Base-by-base conservation (phyloP, 768 basidiomycete species). In the Naganishia onofrii region DNA sequence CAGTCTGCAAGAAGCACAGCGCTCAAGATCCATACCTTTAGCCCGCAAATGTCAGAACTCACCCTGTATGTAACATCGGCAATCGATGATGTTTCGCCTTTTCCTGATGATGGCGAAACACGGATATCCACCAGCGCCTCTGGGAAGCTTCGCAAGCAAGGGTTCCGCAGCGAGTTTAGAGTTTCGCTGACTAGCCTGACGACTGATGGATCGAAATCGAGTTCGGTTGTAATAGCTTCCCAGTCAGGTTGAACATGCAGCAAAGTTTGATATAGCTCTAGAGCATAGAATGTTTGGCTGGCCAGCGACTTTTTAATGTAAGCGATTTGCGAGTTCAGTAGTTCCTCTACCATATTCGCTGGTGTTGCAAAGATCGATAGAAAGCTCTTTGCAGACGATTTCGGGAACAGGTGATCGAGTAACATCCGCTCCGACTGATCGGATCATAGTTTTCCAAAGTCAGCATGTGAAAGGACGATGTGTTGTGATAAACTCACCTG, bases 61-160 rank as follows among this genome's bases (percentile, higher is more conserved):
- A 72, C 71, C 21, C 77, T 73, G 71, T 78, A 73, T 1, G 79
- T 80, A 15, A 72, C 72, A 34, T 76, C 76, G 34, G 70, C 67
- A 26, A 79, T 75, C 8, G 69, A 66, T 0, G 74, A 72, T 1
- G 73, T 72, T 13, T 73, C 72, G 31, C 68, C 64, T 13, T 53
- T 54, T 15, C 46, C 32, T 1, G 74, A 46, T 13, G 66, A 10
- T 13, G 7, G n/a, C 21, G 70, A 29, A 2, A 73, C 71, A 10
- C 73, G 71, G 28, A 80, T 76, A 70, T 80, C 79, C 6, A 80
- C 79, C 17, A 80, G 58, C 3, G 76, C 52, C 54, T 80, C 79
- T 9, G 79, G 79, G 75, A 80, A 80, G 23, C 76, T 76, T 36
- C 79, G 70, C 29, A 69, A 36, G 42, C 71, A 72, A n/a, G 55